Conservation (phyloP, 1,284 basidiomycete species). For the Athelia sp. region DNA sequence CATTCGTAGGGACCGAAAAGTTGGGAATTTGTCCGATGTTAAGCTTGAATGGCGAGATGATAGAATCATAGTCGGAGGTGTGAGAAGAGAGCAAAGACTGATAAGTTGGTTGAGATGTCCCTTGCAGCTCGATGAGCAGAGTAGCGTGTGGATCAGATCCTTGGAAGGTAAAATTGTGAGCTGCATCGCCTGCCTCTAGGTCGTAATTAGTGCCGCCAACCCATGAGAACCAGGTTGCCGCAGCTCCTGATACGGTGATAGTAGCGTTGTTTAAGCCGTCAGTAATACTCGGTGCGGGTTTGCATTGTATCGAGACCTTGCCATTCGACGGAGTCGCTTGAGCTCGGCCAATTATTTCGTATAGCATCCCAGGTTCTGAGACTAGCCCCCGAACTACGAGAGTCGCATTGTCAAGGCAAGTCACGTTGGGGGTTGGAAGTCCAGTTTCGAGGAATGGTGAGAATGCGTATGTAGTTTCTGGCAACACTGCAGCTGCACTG, state of each 20-base stretch:
- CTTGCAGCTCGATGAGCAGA: conserved; percentile 37
- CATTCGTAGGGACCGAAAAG: conserved; percentile 50
- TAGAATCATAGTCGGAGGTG: conserved; percentile 40
- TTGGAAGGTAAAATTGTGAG: conserved; percentile 54
- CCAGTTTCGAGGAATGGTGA: conserved; percentile 38
- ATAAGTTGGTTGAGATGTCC: conserved; percentile 23
- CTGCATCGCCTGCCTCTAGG: conserved; percentile 52
- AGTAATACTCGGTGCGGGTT: conserved; percentile 11
- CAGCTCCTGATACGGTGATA: conserved; percentile 34
- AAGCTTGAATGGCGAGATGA: conserved; percentile 47
- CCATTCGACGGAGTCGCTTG: background rate
- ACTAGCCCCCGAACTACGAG: conserved; percentile 53
- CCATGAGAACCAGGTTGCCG: conserved; percentile 61
- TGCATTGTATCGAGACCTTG: background rate
- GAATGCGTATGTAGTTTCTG: conserved; percentile 47
- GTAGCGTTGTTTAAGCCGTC: conserved; percentile 47
- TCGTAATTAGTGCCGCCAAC: conserved; percentile 67
- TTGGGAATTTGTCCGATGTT: conserved; percentile 54
- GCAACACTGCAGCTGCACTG: conserved; percentile 24
- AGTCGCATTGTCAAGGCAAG: conserved; percentile 53
- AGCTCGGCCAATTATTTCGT: conserved; percentile 60
- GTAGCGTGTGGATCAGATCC: conserved; percentile 53
- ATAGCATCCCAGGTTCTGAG: conserved; percentile 55
- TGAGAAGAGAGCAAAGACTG: conserved; percentile 38
- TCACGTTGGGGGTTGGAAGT: conserved; percentile 52